phyloP scores from a whole-genome alignment of 2,329 filamentous ascomycete genomes.

The Didymellaceae sp. region DNA sequence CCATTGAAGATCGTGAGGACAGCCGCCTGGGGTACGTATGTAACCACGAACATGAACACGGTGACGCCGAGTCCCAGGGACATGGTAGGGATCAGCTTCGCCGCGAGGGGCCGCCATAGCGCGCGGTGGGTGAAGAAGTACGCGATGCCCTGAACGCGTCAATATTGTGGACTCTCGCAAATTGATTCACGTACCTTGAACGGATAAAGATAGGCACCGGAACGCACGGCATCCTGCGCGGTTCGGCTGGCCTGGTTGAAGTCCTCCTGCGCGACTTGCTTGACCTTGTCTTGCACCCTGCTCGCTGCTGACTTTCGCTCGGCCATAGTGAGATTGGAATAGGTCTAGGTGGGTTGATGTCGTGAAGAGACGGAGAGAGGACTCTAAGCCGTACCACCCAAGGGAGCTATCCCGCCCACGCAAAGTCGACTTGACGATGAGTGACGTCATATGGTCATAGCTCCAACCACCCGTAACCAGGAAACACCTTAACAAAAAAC shows the following conservation, averaged over 20 bases:
- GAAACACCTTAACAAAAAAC: background rate
- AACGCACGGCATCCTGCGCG: slow-evolving; percentile 72
- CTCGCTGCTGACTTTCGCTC: slow-evolving; percentile 13
- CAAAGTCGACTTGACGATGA: background rate
- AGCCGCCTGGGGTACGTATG: slow-evolving; percentile 84
- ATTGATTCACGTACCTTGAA: slow-evolving; percentile 62
- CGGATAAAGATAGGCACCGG: slow-evolving; percentile 84
- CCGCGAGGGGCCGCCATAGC: slow-evolving; percentile 65
- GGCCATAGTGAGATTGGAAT: slow-evolving; percentile 18
- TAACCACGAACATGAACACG: slow-evolving; percentile 82
- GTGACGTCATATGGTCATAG: slow-evolving; percentile 4
- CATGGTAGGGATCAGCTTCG: slow-evolving; percentile 67
- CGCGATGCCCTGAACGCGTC: slow-evolving; percentile 59
- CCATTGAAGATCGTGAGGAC: slow-evolving; percentile 85
- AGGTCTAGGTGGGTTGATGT: slow-evolving; percentile 16
- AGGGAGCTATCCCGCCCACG: background rate
- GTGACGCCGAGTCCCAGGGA: slow-evolving; percentile 76
- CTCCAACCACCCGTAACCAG: background rate
- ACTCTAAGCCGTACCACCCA: background rate
- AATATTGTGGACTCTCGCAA: background rate
- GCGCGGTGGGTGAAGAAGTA: slow-evolving; percentile 65
- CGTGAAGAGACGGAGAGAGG: slow-evolving; percentile 5
- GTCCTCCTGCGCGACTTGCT: slow-evolving; percentile 70
- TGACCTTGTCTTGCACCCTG: slow-evolving; percentile 58
- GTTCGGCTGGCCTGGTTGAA: slow-evolving; percentile 69